Evolutionary conservation across 805 yeast genomes (phyloP).

Genomic region (Kluyveromyces aestuarii): DNA sequence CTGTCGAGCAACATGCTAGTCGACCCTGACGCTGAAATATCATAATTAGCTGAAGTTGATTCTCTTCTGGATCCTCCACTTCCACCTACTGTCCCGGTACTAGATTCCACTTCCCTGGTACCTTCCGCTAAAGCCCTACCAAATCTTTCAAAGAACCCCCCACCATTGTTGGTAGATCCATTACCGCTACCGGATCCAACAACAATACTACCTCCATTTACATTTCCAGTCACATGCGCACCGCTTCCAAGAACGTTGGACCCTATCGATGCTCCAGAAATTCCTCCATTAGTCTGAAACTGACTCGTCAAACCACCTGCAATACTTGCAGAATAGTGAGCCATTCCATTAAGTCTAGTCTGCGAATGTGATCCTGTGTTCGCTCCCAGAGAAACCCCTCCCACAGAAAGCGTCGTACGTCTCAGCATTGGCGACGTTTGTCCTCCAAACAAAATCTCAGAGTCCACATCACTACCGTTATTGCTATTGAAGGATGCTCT

Average conservation of each 20-base stretch:
- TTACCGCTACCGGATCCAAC: conserved; percentile 3
- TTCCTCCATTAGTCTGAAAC: not conserved
- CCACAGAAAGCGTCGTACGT: conserved; percentile 25
- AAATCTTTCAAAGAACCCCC: conserved; percentile 27
- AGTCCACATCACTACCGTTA: conserved; percentile 15
- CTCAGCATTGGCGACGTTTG: conserved; percentile 15
- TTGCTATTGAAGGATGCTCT: conserved; percentile 22
- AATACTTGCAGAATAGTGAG: conserved; percentile 21
- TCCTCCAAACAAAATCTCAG: conserved; percentile 11
- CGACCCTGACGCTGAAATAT: conserved; percentile 4
- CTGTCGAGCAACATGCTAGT: conserved; percentile 4
- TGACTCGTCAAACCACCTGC: conserved; percentile 11
- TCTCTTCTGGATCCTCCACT: not conserved
- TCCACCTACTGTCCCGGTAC: not conserved
- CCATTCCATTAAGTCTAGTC: conserved; percentile 12
- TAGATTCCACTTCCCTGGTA: conserved; percentile 24
- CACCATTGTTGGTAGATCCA: conserved; percentile 1
- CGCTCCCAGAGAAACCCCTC: conserved; percentile 8
- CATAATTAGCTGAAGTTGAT: conserved; percentile 2
- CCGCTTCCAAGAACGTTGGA: not conserved
- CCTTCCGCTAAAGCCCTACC: conserved; percentile 29
- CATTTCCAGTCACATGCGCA: not conserved
- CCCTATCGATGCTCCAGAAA: not conserved
- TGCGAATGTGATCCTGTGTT: conserved; percentile 6
- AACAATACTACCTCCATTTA: not conserved